Evolutionary conservation across 768 basidiomycete species (phyloP).

Genomic region (Lentinus brumalis): DNA sequence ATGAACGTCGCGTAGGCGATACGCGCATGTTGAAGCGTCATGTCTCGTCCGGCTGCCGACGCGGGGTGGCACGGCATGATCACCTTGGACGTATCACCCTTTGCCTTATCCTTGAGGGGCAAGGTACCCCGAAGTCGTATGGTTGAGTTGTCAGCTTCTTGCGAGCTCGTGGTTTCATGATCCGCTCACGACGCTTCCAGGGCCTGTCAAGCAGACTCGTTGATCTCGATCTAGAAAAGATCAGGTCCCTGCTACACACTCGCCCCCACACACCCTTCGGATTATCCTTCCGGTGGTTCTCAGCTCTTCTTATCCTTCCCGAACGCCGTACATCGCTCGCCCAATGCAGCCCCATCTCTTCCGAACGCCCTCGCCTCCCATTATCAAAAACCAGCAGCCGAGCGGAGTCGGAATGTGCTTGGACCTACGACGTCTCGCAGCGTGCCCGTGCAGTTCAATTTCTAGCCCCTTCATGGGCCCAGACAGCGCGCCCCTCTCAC

Average conservation of each 20-base stretch:
- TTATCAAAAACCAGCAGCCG: background rate
- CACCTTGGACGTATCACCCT: too few relatives aligned
- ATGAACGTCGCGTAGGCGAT: background rate
- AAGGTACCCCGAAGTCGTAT: background rate
- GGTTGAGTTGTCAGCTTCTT: background rate
- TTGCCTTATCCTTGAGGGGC: background rate
- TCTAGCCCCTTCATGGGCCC: background rate
- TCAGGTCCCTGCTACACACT: background rate
- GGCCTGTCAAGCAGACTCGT: background rate
- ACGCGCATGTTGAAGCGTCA: background rate
- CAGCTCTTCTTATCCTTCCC: background rate
- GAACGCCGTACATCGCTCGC: background rate
- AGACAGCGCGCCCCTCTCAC: background rate
- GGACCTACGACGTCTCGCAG: background rate
- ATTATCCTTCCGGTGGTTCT: background rate
- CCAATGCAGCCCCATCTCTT: background rate
- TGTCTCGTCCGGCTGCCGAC: background rate
- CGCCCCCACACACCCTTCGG: background rate
- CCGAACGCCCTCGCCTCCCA: background rate
- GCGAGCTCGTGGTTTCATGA: background rate
- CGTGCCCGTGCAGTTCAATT: background rate
- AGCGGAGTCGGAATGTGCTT: background rate
- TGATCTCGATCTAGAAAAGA: background rate
- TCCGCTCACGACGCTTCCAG: background rate
- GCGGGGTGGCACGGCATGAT: too few relatives aligned